These are phyloP conservation scores for Candida succiphila DNA, from an alignment of 805 yeast genomes.

Conservation along the genomic window DNA sequence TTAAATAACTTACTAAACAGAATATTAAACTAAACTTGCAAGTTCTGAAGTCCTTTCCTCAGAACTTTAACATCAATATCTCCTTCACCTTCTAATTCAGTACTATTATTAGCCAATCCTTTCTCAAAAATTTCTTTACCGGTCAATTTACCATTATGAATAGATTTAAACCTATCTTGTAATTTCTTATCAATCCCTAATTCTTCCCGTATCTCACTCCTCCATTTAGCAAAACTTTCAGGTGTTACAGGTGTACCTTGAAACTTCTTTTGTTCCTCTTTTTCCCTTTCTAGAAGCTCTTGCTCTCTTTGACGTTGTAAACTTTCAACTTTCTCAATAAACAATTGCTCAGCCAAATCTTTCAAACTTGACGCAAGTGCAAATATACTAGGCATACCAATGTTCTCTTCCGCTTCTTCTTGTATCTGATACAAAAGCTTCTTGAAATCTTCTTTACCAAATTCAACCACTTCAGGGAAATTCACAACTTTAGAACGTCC, in stretches of 20 bases:
- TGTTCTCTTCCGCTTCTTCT: constrained; percentile 61
- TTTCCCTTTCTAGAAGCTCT: constrained; percentile 42
- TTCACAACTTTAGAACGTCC: constrained; percentile 32
- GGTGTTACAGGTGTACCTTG: constrained; percentile 82
- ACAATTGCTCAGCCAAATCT: constrained; percentile 67
- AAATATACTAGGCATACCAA: constrained; percentile 91
- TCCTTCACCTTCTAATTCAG: constrained; percentile 21
- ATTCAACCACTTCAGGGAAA: constrained; percentile 47
- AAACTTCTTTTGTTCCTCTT: constrained; percentile 82
- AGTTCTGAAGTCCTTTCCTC: constrained; percentile 6
- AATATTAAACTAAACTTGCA: constrained; percentile 8
- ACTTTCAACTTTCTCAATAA: constrained; percentile 43
- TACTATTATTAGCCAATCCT: constrained; percentile 73
- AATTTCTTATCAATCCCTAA: constrained; percentile 57
- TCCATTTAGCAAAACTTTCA: constrained; percentile 70
- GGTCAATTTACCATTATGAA: constrained; percentile 69
- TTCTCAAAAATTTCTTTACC: constrained; percentile 86
- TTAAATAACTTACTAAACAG: background rate
- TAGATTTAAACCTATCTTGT: constrained; percentile 36
- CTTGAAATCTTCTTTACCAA: constrained; percentile 38
- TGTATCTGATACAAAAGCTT: constrained; percentile 29
- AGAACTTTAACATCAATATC: constrained; percentile 9
- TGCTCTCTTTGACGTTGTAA: constrained; percentile 50
- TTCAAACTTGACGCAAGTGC: constrained; percentile 68
- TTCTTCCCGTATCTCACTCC: constrained; percentile 59